A percentile compares a stretch with the other conserved stretches of the same genome.
Conservation (phyloP, 768 basidiomycete genomes). For the Mycena amicta region DNA sequence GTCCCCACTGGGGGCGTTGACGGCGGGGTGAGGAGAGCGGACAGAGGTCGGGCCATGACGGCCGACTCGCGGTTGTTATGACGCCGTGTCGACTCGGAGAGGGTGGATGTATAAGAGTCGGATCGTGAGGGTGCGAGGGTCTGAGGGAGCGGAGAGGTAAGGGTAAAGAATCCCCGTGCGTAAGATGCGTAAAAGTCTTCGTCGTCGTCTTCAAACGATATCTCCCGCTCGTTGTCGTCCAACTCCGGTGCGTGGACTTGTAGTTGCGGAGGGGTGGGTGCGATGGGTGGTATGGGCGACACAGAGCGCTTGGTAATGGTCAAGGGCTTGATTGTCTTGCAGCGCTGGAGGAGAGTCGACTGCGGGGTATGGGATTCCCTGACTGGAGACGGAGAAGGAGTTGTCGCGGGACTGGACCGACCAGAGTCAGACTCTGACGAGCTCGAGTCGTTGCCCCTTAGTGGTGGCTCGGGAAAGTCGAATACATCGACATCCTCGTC, state of each 20-base stretch:
- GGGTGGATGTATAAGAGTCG: not conserved
- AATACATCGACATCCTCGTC: not conserved
- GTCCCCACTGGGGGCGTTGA: not conserved
- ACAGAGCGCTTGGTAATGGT: not conserved
- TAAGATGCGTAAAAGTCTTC: not conserved
- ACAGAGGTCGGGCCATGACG: not conserved
- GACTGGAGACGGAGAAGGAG: not conserved
- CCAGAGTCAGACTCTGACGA: not conserved
- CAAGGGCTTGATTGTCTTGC: slow-evolving; percentile 1
- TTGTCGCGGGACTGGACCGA: not conserved
- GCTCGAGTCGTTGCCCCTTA: not conserved
- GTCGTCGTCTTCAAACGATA: no score
- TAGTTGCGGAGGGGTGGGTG: not conserved
- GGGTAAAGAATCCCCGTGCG: not conserved
- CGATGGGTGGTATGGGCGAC: not conserved
- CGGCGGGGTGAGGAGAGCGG: not conserved
- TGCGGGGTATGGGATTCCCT: not conserved
- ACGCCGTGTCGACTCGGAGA: no score
- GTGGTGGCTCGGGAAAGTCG: not conserved
- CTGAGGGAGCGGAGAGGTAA: not conserved
- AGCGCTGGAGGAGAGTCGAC: not conserved
- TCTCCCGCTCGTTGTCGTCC: not conserved
- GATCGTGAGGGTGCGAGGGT: not conserved
- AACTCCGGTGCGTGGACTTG: not conserved
- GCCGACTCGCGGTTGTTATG: slow-evolving; percentile 1